These are phyloP conservation scores for Trichoderma simmonsii DNA, from an alignment of 2,329 filamentous ascomycete species.

Conservation along the genomic window DNA sequence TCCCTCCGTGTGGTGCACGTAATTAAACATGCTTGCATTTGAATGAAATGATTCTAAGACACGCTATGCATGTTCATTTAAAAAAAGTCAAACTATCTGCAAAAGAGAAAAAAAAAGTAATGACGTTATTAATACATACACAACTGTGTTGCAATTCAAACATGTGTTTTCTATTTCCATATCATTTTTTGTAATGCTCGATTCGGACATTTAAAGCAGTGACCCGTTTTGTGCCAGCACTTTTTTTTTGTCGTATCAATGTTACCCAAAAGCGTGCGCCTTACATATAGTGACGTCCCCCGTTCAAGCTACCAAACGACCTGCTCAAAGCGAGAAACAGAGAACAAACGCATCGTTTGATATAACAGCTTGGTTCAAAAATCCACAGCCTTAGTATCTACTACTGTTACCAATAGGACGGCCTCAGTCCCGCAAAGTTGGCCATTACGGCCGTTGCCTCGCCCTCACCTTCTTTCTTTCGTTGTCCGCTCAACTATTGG, in stretches of 20 bases:
- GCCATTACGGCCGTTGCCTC: slow-evolving; percentile 44
- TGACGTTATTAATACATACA: slow-evolving; percentile 1
- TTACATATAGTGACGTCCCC: not conserved
- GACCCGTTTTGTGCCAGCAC: slow-evolving; percentile 11
- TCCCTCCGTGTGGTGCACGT: not conserved
- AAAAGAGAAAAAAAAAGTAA: not conserved
- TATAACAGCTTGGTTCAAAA: not conserved
- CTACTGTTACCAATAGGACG: slow-evolving; percentile 54
- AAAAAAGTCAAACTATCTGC: not conserved
- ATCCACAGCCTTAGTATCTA: not conserved
- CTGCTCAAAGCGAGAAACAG: not conserved
- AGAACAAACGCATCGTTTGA: not conserved
- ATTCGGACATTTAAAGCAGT: not conserved
- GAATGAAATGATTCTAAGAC: not conserved
- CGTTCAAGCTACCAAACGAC: not conserved
- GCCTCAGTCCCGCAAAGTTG: slow-evolving; percentile 57
- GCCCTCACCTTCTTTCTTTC: slow-evolving; percentile 64
- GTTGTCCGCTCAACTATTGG: slow-evolving; percentile 61
- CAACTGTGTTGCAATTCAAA: not conserved
- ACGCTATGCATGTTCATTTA: not conserved
- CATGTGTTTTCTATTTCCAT: not conserved
- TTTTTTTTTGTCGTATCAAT: slow-evolving; percentile 23
- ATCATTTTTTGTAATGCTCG: not conserved
- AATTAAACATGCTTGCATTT: not conserved
- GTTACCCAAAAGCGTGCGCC: slow-evolving; percentile 25